These are phyloP conservation scores for Penicillium fuscoglaucum DNA, from an alignment of 2,329 filamentous ascomycete species.

Conservation along the genomic window DNA sequence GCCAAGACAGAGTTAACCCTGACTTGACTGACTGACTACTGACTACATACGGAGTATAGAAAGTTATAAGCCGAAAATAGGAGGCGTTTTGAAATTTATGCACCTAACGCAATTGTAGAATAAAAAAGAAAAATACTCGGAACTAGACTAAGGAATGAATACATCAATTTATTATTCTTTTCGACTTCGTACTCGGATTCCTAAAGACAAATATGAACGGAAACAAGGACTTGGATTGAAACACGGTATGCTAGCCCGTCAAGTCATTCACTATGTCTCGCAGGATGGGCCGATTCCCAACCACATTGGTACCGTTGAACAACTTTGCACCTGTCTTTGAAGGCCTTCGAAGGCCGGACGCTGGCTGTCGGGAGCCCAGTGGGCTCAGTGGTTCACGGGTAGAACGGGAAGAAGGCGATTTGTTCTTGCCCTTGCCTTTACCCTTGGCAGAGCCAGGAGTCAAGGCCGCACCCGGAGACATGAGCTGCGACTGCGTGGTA, in stretches of 20 bases:
- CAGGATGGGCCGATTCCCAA: conserved; percentile 68
- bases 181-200: too few relatives aligned
- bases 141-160: too few relatives aligned
- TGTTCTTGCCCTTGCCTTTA: conserved; percentile 10
- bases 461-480: conserved; percentile 18
- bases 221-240: neutral
- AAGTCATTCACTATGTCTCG: conserved; percentile 75
- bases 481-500: conserved; percentile 24
- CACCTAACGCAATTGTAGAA: too few relatives aligned
- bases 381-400: conserved; percentile 35
- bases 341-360: conserved; percentile 50
- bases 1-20: too few relatives aligned
- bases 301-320: conserved; percentile 51
- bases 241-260: conserved; percentile 27
- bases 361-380: conserved; percentile 28
- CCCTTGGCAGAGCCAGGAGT: conserved; percentile 7
- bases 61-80: too few relatives aligned
- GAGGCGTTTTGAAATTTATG: too few relatives aligned
- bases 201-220: neutral
- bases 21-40: too few relatives aligned
- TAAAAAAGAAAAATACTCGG: too few relatives aligned
- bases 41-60: too few relatives aligned
- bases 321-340: conserved; percentile 61
- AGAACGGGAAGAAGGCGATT: conserved; percentile 14
- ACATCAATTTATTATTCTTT: too few relatives aligned